These are phyloP conservation scores for Myochromella boudieri DNA, from an alignment of 768 basidiomycete genomes.

Conservation along the genomic window DNA sequence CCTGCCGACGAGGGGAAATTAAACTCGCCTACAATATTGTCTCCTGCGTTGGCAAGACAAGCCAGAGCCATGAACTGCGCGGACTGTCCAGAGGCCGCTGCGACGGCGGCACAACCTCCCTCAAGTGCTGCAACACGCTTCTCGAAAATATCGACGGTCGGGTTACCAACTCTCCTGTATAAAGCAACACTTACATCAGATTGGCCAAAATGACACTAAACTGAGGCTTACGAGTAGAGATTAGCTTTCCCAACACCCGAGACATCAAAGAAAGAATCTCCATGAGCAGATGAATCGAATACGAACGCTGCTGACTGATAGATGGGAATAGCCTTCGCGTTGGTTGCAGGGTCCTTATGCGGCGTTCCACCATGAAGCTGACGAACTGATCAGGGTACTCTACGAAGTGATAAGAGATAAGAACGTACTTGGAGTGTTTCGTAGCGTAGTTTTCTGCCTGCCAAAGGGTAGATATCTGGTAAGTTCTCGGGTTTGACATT, in stretches of 20 bases:
- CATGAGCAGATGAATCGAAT: constrained; percentile 48
- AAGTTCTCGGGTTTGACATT: constrained; percentile 9
- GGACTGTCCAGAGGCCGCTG: constrained; percentile 57
- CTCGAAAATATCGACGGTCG: constrained; percentile 54
- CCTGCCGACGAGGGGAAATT: constrained; percentile 28
- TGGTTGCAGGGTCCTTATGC: constrained; percentile 48
- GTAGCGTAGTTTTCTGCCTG: constrained; percentile 44
- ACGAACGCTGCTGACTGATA: constrained; percentile 57
- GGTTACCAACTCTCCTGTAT: constrained; percentile 12
- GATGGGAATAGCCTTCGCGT: constrained; percentile 64
- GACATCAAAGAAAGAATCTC: constrained; percentile 24
- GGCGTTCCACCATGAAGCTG: constrained; percentile 62
- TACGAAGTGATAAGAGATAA: not conserved
- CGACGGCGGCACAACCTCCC: constrained; percentile 60
- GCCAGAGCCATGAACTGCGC: constrained; percentile 63
- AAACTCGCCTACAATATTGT: constrained; percentile 65
- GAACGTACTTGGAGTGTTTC: constrained; percentile 37
- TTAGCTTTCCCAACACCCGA: constrained; percentile 9
- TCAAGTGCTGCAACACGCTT: constrained; percentile 64
- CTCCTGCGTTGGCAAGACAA: constrained; percentile 50
- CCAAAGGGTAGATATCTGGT: constrained; percentile 23
- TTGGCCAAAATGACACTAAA: not conserved
- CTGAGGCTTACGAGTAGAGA: not conserved
- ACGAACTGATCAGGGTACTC: constrained; percentile 16
- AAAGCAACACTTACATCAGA: not conserved